Evolutionary conservation across 73 alveolate genomes (phyloP), one percentile per base, ranked within the genome.

Genomic region (Symbiodinium natans): DNA sequence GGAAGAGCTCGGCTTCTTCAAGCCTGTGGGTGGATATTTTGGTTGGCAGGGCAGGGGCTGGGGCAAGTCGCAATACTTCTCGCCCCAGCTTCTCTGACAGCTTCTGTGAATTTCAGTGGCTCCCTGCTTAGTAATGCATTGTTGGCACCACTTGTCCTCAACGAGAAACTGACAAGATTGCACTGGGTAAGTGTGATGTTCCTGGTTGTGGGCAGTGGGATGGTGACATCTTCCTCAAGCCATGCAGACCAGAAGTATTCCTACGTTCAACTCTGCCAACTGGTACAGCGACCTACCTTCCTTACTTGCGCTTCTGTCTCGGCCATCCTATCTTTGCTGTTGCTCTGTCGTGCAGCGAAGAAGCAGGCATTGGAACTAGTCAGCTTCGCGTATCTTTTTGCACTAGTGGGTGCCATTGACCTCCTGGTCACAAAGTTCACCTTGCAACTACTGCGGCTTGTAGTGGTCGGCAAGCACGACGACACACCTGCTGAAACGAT

Each of bases 211-310:
- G 95, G 95, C 74, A 82, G 95, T 39, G 41, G 71, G 73, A 39
- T 88, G 95, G 95, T 88, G 71, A 88, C 95, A 8, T 56, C 95
- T 34, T 88, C 74, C 85, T 88, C 95, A 41, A 88, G 95, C 85
- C 95, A 88, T 59, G 95, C 95, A 21, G 77, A 75, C 41, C 95
- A 88, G 95, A 82, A 88, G 71, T 88, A 88, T 48, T 34, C 59
- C 73, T 88, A 39, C 71, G 46, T 63, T 8, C 86, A 88, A 48
- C 42, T 88, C 42, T 27, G 77, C 31, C 31, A 77, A 38, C 42
- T 59, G 23, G 95, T 31, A 10, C 33, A 88, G 27, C 95, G 86
- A 63, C 95, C 95, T 0, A n/a, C 71, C 29, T 88, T 88, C 36
- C 86, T 88, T 38, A 25, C 34, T 43, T 88, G 95, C 31, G 95